Base-by-base conservation (phyloP, 805 yeast species). In the Saccharomycopsis sp. region DNA sequence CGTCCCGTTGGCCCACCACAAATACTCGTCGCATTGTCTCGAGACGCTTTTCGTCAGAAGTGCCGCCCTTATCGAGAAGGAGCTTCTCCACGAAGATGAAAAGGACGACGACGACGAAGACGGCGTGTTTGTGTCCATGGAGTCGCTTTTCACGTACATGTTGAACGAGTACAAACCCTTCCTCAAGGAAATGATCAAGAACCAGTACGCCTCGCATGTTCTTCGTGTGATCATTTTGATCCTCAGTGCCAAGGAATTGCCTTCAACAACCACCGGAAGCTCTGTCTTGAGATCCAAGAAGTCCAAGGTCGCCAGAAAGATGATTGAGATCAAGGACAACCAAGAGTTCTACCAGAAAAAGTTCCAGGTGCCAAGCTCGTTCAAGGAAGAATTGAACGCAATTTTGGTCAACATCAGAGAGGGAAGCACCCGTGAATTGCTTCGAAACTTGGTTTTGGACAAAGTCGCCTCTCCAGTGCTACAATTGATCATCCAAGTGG, bases 11-110 rank as follows among this genome's bases (percentile, higher is more conserved):
- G 80, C 94, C 2, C 83, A 83, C 64, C 97, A 94, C 66, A 91
- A 91, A 68, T 92, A 90, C 68, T 84, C 97, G 1, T 91, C 97
- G 0, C 99, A 94, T 70, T 96, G 95, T 61, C 75, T 91, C 56
- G 98, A 92, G 70, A 89, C 98, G 0, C 75, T 91, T 41, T 70
- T 92, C 29, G 87, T 87, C 34, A 77, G 92, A 68, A 70, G 82
- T 55, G 92, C 97, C 2, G 82, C 88, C 0, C 68, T 87, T 56
- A 77, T 88, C 14, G 96, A 89, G 68, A 81, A 82, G 63, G 97
- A 90, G 67, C 66, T 89, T 29, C 70, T 85, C 53, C 74, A 75
- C 2, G 78, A 76, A 51, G 69, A 61, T 2, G 70, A 66, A 3
- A 74, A 66, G 15, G 70, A 66, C 9, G 72, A 68, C 0, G 72